These are phyloP conservation scores for Barnettozyma californica DNA, from an alignment of 805 yeast species.

Conservation along the genomic window DNA sequence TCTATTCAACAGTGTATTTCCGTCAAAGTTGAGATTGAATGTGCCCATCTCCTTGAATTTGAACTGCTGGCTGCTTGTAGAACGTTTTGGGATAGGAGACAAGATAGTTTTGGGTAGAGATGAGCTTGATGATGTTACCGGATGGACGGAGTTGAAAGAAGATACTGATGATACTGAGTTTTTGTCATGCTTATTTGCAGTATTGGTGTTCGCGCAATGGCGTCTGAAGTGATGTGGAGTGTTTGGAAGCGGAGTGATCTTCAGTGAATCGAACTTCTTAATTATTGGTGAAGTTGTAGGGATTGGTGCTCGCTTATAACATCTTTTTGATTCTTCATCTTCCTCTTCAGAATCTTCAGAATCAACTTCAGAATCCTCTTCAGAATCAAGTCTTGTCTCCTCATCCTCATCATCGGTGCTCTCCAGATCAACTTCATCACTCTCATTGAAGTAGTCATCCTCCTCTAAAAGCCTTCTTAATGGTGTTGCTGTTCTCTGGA, in stretches of 20 bases:
- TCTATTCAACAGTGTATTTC: slow-evolving; percentile 25
- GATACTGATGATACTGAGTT: neutral
- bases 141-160: neutral
- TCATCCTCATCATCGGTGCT: slow-evolving; percentile 6
- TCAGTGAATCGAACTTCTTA: slow-evolving; percentile 14
- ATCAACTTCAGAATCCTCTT: slow-evolving; percentile 6
- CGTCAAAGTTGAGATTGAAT: slow-evolving; percentile 23
- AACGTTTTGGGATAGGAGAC: neutral
- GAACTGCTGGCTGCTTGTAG: neutral
- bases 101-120: neutral
- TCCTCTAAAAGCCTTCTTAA: slow-evolving; percentile 21
- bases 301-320: slow-evolving; percentile 11
- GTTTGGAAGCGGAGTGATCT: slow-evolving; percentile 10
- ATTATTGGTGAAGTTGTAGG: slow-evolving; percentile 16
- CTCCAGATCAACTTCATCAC: slow-evolving; percentile 17
- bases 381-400: slow-evolving; percentile 11
- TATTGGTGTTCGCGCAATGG: neutral
- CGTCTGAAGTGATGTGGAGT: slow-evolving; percentile 17
- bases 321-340: slow-evolving; percentile 4
- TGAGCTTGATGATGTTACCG: neutral
- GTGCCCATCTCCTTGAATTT: slow-evolving; percentile 18
- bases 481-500: slow-evolving; percentile 48
- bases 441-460: slow-evolving; percentile 24
- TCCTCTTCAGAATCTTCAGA: slow-evolving; percentile 2
- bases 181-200: neutral